Conservation (phyloP, 805 yeast genomes). For the Candida caryicola region DNA sequence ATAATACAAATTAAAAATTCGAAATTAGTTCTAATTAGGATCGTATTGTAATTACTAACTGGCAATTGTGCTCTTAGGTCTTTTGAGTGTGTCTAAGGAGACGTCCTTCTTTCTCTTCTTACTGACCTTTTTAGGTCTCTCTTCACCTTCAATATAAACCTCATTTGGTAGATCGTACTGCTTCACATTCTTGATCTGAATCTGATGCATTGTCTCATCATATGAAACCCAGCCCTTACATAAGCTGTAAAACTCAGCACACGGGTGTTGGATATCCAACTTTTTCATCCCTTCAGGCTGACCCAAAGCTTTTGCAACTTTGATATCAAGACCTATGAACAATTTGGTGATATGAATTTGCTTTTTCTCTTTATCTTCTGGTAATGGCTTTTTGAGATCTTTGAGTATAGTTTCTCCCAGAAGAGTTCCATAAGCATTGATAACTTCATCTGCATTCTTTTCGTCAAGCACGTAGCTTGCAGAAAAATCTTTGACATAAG, state of each 20-base stretch:
- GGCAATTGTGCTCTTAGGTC: conserved; percentile 22
- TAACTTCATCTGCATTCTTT: conserved; percentile 35
- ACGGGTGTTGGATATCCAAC: conserved; percentile 83
- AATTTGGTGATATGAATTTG: conserved; percentile 66
- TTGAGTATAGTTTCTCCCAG: conserved; percentile 48
- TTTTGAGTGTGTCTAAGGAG: conserved; percentile 15
- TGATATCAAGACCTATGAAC: conserved; percentile 72
- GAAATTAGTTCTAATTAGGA: too few species aligned
- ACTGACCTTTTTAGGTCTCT: conserved; percentile 52
- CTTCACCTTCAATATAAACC: conserved; percentile 76
- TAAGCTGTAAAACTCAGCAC: conserved; percentile 79
- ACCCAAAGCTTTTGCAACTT: conserved; percentile 27
- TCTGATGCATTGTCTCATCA: conserved; percentile 55
- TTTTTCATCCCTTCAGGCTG: conserved; percentile 53
- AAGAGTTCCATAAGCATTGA: conserved; percentile 61
- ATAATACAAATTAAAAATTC: too few species aligned
- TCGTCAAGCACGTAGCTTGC: conserved; percentile 42
- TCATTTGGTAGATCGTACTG: conserved; percentile 79
- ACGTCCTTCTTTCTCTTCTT: conserved; percentile 32
- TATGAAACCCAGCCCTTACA: conserved; percentile 74
- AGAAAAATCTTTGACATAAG: conserved; percentile 76
- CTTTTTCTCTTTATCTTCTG: conserved; percentile 25
- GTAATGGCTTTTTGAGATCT: conserved; percentile 1
- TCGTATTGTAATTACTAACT: too few species aligned
- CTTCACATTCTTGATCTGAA: conserved; percentile 72